Percentiles rank a stretch among this genome's conserved stretches.
phyloP scores from a whole-genome alignment of 768 basidiomycete genomes.

The Suillus americanus region DNA sequence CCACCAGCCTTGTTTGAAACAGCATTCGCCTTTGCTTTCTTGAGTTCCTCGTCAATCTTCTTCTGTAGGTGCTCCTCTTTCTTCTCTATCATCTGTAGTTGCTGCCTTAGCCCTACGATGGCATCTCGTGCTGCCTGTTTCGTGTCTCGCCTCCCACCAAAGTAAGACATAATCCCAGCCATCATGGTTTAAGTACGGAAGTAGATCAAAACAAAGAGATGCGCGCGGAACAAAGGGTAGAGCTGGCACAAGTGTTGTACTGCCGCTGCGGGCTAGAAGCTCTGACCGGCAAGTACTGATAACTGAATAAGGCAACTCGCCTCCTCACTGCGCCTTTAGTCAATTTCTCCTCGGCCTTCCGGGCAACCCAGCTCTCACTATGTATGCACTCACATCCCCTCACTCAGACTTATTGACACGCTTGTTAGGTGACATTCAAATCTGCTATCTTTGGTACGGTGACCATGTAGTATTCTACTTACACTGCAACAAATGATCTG shows the following conservation, averaged over 20 bases:
- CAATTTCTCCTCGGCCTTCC: too few species aligned
- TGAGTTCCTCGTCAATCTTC: constrained; percentile 93
- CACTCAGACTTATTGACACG: too few species aligned
- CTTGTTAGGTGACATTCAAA: too few species aligned
- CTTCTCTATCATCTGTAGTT: constrained; percentile 98
- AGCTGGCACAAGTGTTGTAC: constrained; percentile 7
- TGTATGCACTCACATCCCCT: too few species aligned
- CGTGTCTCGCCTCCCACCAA: constrained; percentile 79
- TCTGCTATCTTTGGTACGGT: too few species aligned
- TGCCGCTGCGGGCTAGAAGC: constrained; percentile 13
- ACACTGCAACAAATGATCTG: too few species aligned
- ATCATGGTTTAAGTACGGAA: constrained; percentile 46
- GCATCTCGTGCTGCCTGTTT: constrained; percentile 88
- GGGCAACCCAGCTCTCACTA: too few species aligned
- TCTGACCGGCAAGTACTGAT: constrained; percentile 9
- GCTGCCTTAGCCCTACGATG: constrained; percentile 89
- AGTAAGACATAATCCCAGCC: constrained; percentile 83
- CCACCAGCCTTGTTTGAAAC: constrained; percentile 90
- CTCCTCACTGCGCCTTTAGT: constrained; percentile 6
- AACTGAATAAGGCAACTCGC: constrained; percentile 27
- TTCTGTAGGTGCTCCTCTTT: constrained; percentile 96
- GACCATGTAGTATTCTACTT: too few species aligned
- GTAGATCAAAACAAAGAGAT: constrained; percentile 1
- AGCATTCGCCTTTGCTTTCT: constrained; percentile 91
- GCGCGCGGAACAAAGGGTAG: constrained; percentile 4